Evolutionary conservation across 2,329 filamentous ascomycete genomes (phyloP), one percentile per base, ranked within the genome.

Genomic region (Colletotrichum sojae): DNA sequence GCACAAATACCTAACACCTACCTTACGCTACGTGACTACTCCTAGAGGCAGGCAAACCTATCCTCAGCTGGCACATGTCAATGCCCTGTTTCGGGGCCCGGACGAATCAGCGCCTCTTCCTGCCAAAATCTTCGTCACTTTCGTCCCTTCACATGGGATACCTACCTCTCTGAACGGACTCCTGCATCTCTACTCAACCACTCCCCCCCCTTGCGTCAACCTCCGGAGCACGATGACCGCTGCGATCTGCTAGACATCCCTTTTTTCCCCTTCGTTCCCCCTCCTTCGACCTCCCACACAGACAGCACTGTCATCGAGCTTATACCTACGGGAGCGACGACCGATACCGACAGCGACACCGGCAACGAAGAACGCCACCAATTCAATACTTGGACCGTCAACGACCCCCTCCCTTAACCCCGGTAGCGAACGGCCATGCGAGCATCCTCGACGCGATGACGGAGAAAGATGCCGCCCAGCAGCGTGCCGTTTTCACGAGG

Each of bases 381-480:
- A 49, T 10, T 12, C 46, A n/a, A 49, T 10, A 43, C 45, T n/a
- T 51, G 53, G 22, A 36, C 51, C 10, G 22, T 25, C 12, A 39
- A 16, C 20, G 12, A 53, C 22, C 45, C 40, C 5, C 54, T 45
- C 40, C 40, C 12, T n/a, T 39, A 10, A 48, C 55, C 43, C 25
- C 20, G 27, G n/a, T 31, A 16, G 31, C 43, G n/a, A 55, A 59
- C 66, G 65, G 72, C 71, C 72, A 73, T 73, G 72, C 63, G 67
- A 73, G 63, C 48, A 63, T 25, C 48, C 49, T 46, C 56, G 61
- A 22, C 64, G 71, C 62, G 49, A 74, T 74, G 73, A 70, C 73
- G 67, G 72, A 73, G 64, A 60, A 67, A 56, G 69, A 73, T 67
- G 71, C 67, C 63, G 53, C 63, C 53, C 55, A 67, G 43, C 57